A percentile compares a stretch with the other conserved stretches of the same genome.
Evolutionary conservation across 148 eudicot genomes (phyloP).

Genomic region (Salicornia ramosissima): DNA sequence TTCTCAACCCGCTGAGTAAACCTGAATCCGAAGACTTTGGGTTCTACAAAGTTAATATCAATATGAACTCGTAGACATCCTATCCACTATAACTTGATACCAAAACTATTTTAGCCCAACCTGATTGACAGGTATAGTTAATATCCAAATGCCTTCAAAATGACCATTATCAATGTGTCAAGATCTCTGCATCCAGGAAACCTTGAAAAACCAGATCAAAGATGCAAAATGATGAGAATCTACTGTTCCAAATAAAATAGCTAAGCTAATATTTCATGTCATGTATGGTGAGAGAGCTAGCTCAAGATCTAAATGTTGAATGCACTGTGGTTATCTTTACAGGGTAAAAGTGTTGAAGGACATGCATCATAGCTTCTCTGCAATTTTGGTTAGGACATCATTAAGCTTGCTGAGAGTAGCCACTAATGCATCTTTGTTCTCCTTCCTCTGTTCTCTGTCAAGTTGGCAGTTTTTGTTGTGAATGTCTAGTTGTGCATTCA

Average conservation of each 20-base stretch:
- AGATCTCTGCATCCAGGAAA: not conserved
- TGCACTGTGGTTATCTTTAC: not conserved
- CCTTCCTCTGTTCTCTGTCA: conserved; percentile 51
- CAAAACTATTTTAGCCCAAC: no score
- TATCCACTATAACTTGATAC: no score
- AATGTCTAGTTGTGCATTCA: conserved; percentile 44
- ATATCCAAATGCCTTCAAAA: not conserved
- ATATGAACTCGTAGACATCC: no score
- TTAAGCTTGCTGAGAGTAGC: conserved; percentile 50
- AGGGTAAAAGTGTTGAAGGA: not conserved
- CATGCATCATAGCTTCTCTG: conserved; percentile 40
- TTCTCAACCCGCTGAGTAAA: no score
- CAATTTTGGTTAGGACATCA: conserved; percentile 43
- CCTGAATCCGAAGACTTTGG: no score
- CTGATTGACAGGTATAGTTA: no score
- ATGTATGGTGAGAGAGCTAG: not conserved
- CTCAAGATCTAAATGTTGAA: not conserved
- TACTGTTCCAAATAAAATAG: not conserved
- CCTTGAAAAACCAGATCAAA: not conserved
- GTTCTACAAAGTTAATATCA: no score
- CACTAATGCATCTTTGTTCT: conserved; percentile 36
- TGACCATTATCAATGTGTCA: not conserved
- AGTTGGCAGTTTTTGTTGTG: conserved; percentile 36
- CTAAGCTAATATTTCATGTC: not conserved
- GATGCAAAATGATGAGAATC: not conserved